A percentile compares a stretch with the other conserved stretches of the same genome.
Evolutionary conservation across 257 asterid species (phyloP).

Genomic region (Przewalskia tangutica): DNA sequence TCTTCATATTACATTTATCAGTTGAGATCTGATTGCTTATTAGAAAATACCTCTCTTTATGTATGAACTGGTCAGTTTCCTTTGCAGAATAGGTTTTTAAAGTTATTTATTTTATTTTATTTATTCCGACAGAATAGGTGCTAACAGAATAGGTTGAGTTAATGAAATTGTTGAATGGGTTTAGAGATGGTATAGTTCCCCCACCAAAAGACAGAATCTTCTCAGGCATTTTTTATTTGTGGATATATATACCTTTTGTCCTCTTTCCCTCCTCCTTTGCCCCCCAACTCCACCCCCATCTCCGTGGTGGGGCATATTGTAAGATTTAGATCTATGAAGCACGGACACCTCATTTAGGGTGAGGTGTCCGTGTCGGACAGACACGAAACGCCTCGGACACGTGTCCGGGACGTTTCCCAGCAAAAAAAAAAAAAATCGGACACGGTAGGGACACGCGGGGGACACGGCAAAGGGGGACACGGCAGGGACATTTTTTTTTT

Average conservation of each 20-base stretch:
- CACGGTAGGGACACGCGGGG: no score
- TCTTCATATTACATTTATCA: neutral
- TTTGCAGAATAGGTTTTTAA: neutral
- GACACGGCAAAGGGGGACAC: no score
- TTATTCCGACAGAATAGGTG: neutral
- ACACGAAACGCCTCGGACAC: no score
- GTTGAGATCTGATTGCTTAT: neutral
- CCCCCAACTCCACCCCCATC: neutral
- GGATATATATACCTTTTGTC: neutral
- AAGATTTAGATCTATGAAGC: neutral
- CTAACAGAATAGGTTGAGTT: neutral
- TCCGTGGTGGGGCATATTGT: constrained; percentile 5
- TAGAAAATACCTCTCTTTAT: neutral
- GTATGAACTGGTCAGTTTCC: neutral
- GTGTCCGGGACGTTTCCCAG: no score
- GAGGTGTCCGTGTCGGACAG: no score
- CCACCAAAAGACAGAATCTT: neutral
- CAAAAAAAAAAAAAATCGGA: no score
- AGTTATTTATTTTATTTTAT: neutral
- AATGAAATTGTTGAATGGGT: neutral
- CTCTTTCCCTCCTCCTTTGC: neutral
- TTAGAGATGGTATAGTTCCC: neutral
- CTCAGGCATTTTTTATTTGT: neutral
- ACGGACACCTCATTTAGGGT: no score
- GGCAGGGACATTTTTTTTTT: no score